Evolutionary conservation across 2,329 filamentous ascomycete species (phyloP).

Genomic region (Neonectria neomacrospora): DNA sequence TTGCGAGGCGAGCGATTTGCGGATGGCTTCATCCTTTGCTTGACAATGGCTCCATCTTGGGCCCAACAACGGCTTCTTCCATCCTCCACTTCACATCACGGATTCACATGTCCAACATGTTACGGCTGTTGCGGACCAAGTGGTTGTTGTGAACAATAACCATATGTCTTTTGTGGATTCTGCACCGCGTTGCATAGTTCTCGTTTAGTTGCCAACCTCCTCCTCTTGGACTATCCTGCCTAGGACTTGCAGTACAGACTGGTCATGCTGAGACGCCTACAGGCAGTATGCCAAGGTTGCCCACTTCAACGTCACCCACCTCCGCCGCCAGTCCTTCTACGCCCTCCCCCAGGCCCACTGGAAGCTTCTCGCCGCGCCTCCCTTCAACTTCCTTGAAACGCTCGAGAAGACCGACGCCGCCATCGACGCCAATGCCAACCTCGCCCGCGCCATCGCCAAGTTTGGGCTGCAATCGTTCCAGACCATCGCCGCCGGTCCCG

Average conservation of each 20-base stretch:
- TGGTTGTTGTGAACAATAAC: not conserved
- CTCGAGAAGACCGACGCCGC: constrained; percentile 84
- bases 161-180: not conserved
- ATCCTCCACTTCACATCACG: not conserved
- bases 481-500: constrained; percentile 52
- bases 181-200: constrained; percentile 17
- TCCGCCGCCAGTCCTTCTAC: constrained; percentile 92
- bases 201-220: not conserved
- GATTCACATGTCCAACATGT: not conserved
- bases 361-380: constrained; percentile 81
- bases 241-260: constrained; percentile 10
- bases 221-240: not conserved
- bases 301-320: constrained; percentile 91
- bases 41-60: too few species aligned
- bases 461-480: constrained; percentile 75
- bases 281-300: constrained; percentile 88
- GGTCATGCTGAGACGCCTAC: constrained; percentile 32
- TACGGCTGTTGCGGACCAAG: constrained; percentile 4
- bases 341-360: constrained; percentile 86
- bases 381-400: constrained; percentile 84
- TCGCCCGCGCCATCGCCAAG: constrained; percentile 82
- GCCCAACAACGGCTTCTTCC: too few species aligned
- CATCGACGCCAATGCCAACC: constrained; percentile 86
- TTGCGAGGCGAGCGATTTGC: constrained; percentile 20
- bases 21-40: constrained; percentile 12